These are phyloP conservation scores for Rauvolfia tetraphylla DNA, from an alignment of 257 asterid species.

Conservation along the genomic window DNA sequence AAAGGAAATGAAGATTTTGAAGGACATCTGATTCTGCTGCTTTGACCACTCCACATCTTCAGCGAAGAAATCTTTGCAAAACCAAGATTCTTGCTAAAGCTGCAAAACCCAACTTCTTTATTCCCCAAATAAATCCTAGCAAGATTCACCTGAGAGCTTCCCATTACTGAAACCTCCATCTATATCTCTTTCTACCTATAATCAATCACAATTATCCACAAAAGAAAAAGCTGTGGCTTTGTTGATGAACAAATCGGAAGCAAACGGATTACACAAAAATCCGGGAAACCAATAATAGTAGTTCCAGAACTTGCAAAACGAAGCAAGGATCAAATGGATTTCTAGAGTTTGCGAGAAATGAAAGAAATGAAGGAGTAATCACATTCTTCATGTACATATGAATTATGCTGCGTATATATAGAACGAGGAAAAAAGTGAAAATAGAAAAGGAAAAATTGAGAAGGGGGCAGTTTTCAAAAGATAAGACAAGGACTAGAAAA, in stretches of 20 bases:
- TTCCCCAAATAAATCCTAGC: slow-evolving; percentile 32
- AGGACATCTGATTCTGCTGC: slow-evolving; percentile 29
- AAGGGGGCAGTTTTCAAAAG: background rate
- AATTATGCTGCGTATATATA: background rate
- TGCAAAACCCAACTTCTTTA: slow-evolving; percentile 41
- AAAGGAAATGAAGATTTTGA: slow-evolving; percentile 37
- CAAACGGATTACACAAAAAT: background rate
- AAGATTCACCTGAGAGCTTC: slow-evolving; percentile 62
- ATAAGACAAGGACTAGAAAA: background rate
- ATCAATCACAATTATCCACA: background rate
- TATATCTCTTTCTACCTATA: background rate
- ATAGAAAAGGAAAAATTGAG: background rate
- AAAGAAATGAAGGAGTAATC: background rate
- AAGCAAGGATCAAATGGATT: slow-evolving; percentile 3
- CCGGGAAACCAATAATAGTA: background rate
- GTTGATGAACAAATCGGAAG: background rate
- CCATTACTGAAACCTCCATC: slow-evolving; percentile 65
- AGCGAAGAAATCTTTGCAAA: slow-evolving; percentile 29
- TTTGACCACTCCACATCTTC: slow-evolving; percentile 31
- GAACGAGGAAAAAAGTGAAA: slow-evolving; percentile 3
- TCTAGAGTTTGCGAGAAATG: background rate
- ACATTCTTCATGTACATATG: background rate
- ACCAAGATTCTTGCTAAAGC: slow-evolving; percentile 43
- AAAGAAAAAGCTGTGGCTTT: background rate
- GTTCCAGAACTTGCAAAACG: background rate